phyloP scores from a whole-genome alignment of 805 yeast species.

The Torulaspora maleeae region DNA sequence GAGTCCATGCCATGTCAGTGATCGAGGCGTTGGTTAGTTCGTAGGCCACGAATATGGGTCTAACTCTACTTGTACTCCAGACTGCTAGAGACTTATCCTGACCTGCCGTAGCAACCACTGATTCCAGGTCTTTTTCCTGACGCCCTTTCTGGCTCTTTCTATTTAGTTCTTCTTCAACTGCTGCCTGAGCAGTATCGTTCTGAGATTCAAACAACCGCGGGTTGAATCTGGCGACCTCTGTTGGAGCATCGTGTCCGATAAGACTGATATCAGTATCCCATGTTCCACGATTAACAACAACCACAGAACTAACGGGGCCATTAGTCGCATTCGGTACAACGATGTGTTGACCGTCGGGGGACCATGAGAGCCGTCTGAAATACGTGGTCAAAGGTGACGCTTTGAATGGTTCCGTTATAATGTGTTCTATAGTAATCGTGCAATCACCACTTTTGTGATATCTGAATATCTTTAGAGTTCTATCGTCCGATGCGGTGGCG shows the following conservation, averaged over 20 bases:
- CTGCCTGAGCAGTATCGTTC: slow-evolving; percentile 13
- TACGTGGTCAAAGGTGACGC: slow-evolving; percentile 90
- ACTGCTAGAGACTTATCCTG: slow-evolving; percentile 85
- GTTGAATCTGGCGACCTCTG: slow-evolving; percentile 72
- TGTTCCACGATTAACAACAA: slow-evolving; percentile 66
- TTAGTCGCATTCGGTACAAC: slow-evolving; percentile 84
- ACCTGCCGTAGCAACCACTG: slow-evolving; percentile 92
- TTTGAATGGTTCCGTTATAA: slow-evolving; percentile 77
- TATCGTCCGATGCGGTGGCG: slow-evolving; percentile 94
- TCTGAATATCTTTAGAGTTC: slow-evolving; percentile 82
- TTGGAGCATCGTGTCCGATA: slow-evolving; percentile 81
- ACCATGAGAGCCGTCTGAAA: slow-evolving; percentile 82
- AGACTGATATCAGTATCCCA: slow-evolving; percentile 75
- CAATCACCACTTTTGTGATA: slow-evolving; percentile 71
- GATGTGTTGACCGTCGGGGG: slow-evolving; percentile 83
- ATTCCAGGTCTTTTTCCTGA: slow-evolving; percentile 41
- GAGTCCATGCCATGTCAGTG: slow-evolving; percentile 87
- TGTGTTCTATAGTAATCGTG: slow-evolving; percentile 81
- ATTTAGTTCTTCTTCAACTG: slow-evolving; percentile 6
- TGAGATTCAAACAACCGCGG: slow-evolving; percentile 55
- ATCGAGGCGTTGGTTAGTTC: slow-evolving; percentile 74
- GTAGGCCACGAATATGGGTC: slow-evolving; percentile 75
- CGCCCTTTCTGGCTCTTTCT: slow-evolving; percentile 10
- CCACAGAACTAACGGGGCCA: slow-evolving; percentile 74
- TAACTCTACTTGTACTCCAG: slow-evolving; percentile 75